A percentile compares a stretch with the other conserved stretches of the same genome.
phyloP scores from a whole-genome alignment of 2,329 filamentous ascomycete genomes.

The Remersonia thermophila region DNA sequence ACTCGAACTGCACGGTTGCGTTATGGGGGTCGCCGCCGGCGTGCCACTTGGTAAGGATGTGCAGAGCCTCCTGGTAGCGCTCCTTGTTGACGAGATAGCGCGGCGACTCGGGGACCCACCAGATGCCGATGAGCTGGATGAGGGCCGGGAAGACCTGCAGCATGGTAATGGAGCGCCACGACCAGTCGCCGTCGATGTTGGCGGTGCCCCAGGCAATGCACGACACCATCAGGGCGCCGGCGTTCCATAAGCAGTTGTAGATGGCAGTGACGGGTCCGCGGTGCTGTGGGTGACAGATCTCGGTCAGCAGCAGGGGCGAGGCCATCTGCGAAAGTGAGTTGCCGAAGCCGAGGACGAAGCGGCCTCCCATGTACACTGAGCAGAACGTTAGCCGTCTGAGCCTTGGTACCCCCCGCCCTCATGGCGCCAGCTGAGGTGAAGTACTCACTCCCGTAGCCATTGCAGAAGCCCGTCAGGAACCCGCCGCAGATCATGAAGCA shows the following conservation, averaged over 20 bases:
- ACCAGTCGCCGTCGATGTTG: slow-evolving; percentile 47
- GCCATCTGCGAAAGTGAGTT: slow-evolving; percentile 52
- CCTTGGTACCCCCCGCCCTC: no score
- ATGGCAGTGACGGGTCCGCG: slow-evolving; percentile 52
- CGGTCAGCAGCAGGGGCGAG: slow-evolving; percentile 51
- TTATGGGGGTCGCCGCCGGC: slow-evolving; percentile 47
- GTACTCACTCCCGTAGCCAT: slow-evolving; percentile 30
- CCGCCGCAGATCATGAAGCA: slow-evolving; percentile 34
- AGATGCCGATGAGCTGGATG: slow-evolving; percentile 53
- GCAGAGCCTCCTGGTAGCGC: slow-evolving; percentile 47
- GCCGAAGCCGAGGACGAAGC: slow-evolving; percentile 55
- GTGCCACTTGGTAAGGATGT: slow-evolving; percentile 51
- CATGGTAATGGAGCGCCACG: slow-evolving; percentile 55
- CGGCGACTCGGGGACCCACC: slow-evolving; percentile 55
- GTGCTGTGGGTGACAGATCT: slow-evolving; percentile 58
- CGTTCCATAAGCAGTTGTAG: slow-evolving; percentile 58
- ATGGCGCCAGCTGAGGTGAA: not conserved
- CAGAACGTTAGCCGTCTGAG: slow-evolving; percentile 5
- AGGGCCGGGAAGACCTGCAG: slow-evolving; percentile 50
- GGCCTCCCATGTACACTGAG: slow-evolving; percentile 44
- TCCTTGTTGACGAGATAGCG: slow-evolving; percentile 54
- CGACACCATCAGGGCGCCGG: slow-evolving; percentile 35
- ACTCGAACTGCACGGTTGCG: slow-evolving; percentile 52
- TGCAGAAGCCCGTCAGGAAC: slow-evolving; percentile 30
- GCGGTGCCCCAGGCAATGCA: slow-evolving; percentile 53